Conservation (phyloP, 2,329 filamentous ascomycete genomes). For the Curvularia spicifera region DNA sequence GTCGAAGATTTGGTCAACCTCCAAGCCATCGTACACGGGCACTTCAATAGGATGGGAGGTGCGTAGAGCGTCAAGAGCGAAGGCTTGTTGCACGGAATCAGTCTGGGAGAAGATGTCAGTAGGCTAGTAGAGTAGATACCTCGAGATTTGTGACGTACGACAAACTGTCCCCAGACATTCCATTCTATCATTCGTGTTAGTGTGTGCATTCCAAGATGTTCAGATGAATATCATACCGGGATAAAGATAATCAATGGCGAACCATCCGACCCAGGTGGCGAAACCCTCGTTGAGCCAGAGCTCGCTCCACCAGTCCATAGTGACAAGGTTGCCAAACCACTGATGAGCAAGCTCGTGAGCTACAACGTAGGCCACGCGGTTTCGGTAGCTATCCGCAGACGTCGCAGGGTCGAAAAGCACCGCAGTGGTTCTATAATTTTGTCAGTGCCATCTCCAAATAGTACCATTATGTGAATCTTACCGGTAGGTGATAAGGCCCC, state of each 20-base stretch:
- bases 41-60: conserved; percentile 97
- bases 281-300: conserved; percentile 94
- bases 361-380: conserved; percentile 93
- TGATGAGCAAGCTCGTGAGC: conserved; percentile 97
- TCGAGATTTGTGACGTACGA: conserved; percentile 67
- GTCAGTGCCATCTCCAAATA: not conserved
- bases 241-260: conserved; percentile 87
- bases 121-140: conserved; percentile 53
- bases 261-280: conserved; percentile 97
- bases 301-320: conserved; percentile 97
- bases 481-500: conserved; percentile 95
- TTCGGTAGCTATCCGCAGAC: conserved; percentile 89
- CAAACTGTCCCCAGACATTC: conserved; percentile 97
- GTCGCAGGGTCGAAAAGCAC: conserved; percentile 94
- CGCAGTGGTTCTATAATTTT: conserved; percentile 70
- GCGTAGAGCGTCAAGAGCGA: conserved; percentile 85
- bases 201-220: not conserved
- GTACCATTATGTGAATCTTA: conserved; percentile 15
- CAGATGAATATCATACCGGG: conserved; percentile 60
- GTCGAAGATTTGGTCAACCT: conserved; percentile 98
- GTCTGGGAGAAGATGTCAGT: conserved; percentile 62
- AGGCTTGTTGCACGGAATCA: conserved; percentile 91
- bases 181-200: conserved; percentile 66
- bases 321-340: conserved; percentile 95
- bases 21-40: conserved; percentile 87